These are phyloP conservation scores for Periglandula ipomoeae DNA, from an alignment of 2,329 filamentous ascomycete genomes.

Conservation along the genomic window DNA sequence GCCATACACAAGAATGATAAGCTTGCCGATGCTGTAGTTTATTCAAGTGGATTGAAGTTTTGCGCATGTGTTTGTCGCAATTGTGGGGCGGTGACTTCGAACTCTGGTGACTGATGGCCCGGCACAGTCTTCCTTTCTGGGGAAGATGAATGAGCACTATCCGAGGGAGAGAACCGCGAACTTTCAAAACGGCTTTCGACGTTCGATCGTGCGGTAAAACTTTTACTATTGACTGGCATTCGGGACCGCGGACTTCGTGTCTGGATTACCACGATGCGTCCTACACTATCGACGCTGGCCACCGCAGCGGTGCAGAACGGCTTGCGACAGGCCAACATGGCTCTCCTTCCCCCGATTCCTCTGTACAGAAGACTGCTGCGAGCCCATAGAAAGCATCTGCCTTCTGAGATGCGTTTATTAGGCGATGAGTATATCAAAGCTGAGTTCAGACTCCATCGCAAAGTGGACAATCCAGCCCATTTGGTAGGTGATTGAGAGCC, in stretches of 20 bases:
- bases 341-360: constrained; percentile 77
- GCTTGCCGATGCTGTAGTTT: not conserved
- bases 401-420: constrained; percentile 64
- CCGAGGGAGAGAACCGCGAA: no score
- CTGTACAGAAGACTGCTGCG: constrained; percentile 83
- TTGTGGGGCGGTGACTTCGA: not conserved
- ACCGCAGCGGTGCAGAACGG: constrained; percentile 26
- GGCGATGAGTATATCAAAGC: constrained; percentile 90
- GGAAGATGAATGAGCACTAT: no score
- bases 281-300: not conserved
- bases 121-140: no score
- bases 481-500: constrained; percentile 48
- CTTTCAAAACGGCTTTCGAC: not conserved
- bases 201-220: not conserved
- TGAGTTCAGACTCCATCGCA: constrained; percentile 78
- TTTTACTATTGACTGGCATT: not conserved
- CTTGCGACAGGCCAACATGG: constrained; percentile 38
- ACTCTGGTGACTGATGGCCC: no score
- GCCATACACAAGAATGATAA: not conserved
- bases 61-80: not conserved
- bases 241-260: no score
- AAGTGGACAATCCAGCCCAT: constrained; percentile 84
- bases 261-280: constrained; percentile 13
- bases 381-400: constrained; percentile 72
- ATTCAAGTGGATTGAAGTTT: not conserved